Base-by-base conservation (phyloP, 805 yeast genomes). In the Candida ipomoeae region DNA sequence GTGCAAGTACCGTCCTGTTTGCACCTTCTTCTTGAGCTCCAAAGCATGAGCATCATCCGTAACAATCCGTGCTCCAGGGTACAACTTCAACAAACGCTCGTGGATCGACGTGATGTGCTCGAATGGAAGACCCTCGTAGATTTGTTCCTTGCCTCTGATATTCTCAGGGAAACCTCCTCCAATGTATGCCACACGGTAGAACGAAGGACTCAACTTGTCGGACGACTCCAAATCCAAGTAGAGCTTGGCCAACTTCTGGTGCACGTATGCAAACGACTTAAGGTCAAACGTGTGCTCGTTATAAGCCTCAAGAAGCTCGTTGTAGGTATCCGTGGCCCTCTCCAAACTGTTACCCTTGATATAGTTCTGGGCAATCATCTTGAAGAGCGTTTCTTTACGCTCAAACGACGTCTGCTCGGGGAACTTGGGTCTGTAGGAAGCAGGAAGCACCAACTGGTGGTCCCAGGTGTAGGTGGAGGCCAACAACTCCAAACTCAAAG, bases 41-140 rank as follows among this genome's bases (percentile, higher is more conserved):
- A 68, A 70, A 1, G 87, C 86, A 53, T 83, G 84, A 6, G 74
- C 74, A 57, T 82, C 85, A 53, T 73, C 79, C 26, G 82, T 71
- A 34, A 89, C 72, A 48, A 89, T 80, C 49, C 84, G 79, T 1
- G 96, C 88, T 46, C 96, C 96, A 29, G 94, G 95, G 65, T 88
- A 87, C 43, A 87, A 67, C 60, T 83, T 80, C 58, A 84, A 76
- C 52, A 90, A 70, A 57, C 96, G 75, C 59, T 84, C 87, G 59
- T 86, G 89, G 64, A 89, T 86, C 3, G 92, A 83, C 2, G 90
- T 82, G 52, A 89, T 83, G 65, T 87, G 94, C 64, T 89, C 97
- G 69, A 87, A 89, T 31, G 96, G 89, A 48, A 82, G 74, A 5
- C 96, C 96, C 68, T 89, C 96, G 62, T 84, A 87, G 47, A 89